These are phyloP conservation scores for Termitomyces sp. DNA, from an alignment of 768 basidiomycete species.

Conservation along the genomic window DNA sequence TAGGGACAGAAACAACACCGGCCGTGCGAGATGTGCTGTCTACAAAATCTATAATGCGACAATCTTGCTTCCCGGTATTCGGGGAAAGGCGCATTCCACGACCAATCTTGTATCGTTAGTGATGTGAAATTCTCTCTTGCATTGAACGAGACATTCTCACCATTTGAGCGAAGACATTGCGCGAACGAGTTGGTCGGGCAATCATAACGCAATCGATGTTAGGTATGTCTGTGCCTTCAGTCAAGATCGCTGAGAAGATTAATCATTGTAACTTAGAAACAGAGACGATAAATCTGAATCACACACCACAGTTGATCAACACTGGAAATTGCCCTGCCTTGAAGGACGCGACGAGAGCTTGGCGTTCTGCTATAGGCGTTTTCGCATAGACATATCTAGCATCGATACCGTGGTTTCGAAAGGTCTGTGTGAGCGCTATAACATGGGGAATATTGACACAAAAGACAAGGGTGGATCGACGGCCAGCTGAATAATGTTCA, in stretches of 20 bases:
- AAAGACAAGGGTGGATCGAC: constrained; percentile 90
- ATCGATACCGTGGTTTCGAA: constrained; percentile 73
- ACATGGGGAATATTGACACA: constrained; percentile 86
- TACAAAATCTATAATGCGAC: constrained; percentile 88
- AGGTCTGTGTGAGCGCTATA: constrained; percentile 61
- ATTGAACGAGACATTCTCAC: constrained; percentile 30
- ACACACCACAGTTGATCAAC: constrained; percentile 80
- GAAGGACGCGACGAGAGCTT: constrained; percentile 60
- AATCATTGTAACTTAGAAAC: neutral
- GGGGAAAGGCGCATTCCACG: constrained; percentile 88
- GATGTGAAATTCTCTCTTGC: neutral
- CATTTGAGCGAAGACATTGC: constrained; percentile 92
- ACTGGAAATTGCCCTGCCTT: constrained; percentile 74
- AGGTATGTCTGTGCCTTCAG: constrained; percentile 93
- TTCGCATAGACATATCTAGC: constrained; percentile 74
- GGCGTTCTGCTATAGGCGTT: constrained; percentile 62
- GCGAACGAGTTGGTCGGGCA: constrained; percentile 83
- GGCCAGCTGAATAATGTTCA: constrained; percentile 32
- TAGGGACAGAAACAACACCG: constrained; percentile 75
- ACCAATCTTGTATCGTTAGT: constrained; percentile 59
- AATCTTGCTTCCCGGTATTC: constrained; percentile 73
- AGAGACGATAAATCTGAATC: neutral
- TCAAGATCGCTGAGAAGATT: constrained; percentile 61
- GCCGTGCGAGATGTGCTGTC: constrained; percentile 64
- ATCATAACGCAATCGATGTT: constrained; percentile 89